phyloP scores from a whole-genome alignment of 306 rosid species.

The Quercus rubra region DNA sequence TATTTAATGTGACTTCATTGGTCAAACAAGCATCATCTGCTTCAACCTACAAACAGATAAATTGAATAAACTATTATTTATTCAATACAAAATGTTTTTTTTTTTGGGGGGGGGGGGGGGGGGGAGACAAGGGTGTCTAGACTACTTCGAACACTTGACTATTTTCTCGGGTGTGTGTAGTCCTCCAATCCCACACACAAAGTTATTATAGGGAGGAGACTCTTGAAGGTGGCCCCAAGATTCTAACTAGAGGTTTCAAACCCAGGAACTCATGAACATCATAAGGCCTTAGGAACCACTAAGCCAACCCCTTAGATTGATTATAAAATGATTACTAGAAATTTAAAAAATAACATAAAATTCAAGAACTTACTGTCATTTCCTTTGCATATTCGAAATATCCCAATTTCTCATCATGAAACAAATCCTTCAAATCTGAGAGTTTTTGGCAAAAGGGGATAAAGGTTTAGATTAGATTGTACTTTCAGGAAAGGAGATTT shows the following conservation, averaged over 20 bases:
- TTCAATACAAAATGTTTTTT: too few relatives aligned
- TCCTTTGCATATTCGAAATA: conserved; percentile 83
- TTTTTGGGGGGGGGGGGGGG: too few relatives aligned
- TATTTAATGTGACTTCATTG: conserved; percentile 51
- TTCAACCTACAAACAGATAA: conserved; percentile 56
- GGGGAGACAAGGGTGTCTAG: too few relatives aligned
- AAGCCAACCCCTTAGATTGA: background rate
- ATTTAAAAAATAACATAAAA: conserved; percentile 9
- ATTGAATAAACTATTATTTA: background rate
- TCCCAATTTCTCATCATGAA: conserved; percentile 60
- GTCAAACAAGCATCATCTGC: conserved; percentile 67
- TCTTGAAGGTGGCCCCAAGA: too few relatives aligned
- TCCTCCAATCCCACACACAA: too few relatives aligned
- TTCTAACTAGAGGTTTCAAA: too few relatives aligned
- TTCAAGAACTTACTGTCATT: conserved; percentile 54
- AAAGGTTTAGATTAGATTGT: conserved; percentile 5
- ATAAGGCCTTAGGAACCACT: too few relatives aligned
- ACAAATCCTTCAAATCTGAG: conserved; percentile 71
- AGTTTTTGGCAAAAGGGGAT: conserved; percentile 12
- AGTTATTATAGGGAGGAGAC: too few relatives aligned
- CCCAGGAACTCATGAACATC: too few relatives aligned
- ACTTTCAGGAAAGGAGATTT: conserved; percentile 9
- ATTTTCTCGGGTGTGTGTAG: too few relatives aligned
- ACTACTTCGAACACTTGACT: too few relatives aligned
- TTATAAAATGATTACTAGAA: background rate